phyloP scores from a whole-genome alignment of 2,329 filamentous ascomycete species.

The Graphiopsis chlorocephala region DNA sequence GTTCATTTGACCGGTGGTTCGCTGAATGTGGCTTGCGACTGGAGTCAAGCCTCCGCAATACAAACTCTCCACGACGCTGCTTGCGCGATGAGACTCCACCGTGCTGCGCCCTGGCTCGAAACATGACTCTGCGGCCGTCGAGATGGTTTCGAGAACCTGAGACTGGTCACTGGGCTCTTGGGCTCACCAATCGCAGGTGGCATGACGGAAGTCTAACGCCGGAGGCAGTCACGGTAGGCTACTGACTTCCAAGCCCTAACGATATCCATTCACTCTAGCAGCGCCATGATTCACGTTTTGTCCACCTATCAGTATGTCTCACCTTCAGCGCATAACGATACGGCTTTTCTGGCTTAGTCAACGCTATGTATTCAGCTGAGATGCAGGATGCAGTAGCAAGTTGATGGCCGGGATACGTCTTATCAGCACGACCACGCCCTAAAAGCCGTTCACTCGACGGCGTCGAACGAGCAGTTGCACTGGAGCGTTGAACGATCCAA shows the following conservation, averaged over 20 bases:
- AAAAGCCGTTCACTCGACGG: conserved; percentile 9
- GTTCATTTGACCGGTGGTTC: background rate
- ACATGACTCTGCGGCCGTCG: conserved; percentile 7
- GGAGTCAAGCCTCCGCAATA: background rate
- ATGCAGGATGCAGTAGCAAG: background rate
- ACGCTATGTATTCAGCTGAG: background rate
- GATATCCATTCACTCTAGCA: background rate
- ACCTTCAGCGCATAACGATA: background rate
- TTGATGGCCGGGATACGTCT: conserved; percentile 3
- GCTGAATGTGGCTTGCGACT: conserved; percentile 1
- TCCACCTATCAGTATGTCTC: background rate
- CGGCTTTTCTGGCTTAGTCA: background rate
- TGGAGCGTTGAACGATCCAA: conserved; percentile 2
- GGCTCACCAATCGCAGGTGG: background rate
- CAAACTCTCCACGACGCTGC: conserved; percentile 1
- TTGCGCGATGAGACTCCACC: conserved; percentile 14
- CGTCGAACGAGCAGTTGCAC: conserved; percentile 1
- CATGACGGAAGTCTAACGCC: background rate
- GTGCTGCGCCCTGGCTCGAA: background rate
- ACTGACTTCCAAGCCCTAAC: background rate
- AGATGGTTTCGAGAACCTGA: background rate
- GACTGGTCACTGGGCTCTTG: background rate
- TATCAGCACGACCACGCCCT: conserved; percentile 10
- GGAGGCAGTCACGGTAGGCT: background rate
- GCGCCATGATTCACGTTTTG: background rate